Evolutionary conservation across 2,329 filamentous ascomycete genomes (phyloP).

Genomic region (Pseudopithomyces maydicus): DNA sequence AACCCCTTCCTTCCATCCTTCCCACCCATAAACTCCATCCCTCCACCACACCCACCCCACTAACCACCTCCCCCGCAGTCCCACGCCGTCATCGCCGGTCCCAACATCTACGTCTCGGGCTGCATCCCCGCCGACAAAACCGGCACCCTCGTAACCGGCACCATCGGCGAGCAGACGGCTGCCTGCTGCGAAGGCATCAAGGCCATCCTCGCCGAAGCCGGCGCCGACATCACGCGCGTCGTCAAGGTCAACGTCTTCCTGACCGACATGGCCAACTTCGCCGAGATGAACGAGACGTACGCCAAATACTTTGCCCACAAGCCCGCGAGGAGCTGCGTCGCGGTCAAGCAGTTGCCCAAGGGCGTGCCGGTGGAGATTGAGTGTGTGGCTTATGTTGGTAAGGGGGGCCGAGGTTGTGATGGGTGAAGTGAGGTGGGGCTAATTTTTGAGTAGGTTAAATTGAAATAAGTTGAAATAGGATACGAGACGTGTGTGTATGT

Average conservation of each 20-base stretch:
- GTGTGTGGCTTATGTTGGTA: slow-evolving; percentile 69
- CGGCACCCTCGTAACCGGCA: slow-evolving; percentile 66
- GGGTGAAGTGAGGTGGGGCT: too few species aligned
- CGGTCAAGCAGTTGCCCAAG: slow-evolving; percentile 87
- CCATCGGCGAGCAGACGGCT: slow-evolving; percentile 71
- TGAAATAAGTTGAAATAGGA: too few species aligned
- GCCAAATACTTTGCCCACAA: slow-evolving; percentile 81
- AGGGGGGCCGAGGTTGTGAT: slow-evolving; percentile 12
- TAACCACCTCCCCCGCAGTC: slow-evolving; percentile 31
- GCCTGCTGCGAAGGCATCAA: slow-evolving; percentile 79
- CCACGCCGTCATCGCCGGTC: slow-evolving; percentile 69
- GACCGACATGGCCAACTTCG: slow-evolving; percentile 88
- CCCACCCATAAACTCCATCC: not conserved
- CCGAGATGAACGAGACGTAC: slow-evolving; percentile 84
- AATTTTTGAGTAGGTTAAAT: too few species aligned
- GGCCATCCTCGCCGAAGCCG: slow-evolving; percentile 81
- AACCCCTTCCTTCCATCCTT: not conserved
- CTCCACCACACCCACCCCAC: not conserved
- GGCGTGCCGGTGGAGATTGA: slow-evolving; percentile 89
- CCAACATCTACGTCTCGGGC: slow-evolving; percentile 73
- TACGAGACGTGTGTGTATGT: too few species aligned
- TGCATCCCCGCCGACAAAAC: slow-evolving; percentile 74
- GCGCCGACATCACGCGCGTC: slow-evolving; percentile 76
- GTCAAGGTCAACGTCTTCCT: slow-evolving; percentile 89
- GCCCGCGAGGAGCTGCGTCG: slow-evolving; percentile 87